phyloP scores from a whole-genome alignment of 2,329 filamentous ascomycete genomes.

The Blastomyces silverae region DNA sequence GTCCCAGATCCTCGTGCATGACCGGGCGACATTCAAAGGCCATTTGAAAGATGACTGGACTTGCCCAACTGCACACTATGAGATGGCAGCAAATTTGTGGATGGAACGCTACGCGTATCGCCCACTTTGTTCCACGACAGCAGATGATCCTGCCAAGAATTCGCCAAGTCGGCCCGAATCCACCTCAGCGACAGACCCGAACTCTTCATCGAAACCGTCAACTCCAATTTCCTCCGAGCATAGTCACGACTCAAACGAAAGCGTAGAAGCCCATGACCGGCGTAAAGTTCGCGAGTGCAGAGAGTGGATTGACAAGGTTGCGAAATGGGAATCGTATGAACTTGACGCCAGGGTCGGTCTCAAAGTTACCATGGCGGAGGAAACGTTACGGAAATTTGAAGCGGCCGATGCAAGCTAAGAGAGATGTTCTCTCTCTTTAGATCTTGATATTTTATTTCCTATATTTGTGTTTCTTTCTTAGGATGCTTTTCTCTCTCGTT shows the following conservation, averaged over 20 bases:
- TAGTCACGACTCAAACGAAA: slow-evolving; percentile 17
- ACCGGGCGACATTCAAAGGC: slow-evolving; percentile 49
- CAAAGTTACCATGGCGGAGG: slow-evolving; percentile 43
- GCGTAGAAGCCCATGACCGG: slow-evolving; percentile 25
- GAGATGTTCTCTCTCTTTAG: not conserved
- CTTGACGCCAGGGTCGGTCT: slow-evolving; percentile 52
- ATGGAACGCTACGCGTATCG: slow-evolving; percentile 48
- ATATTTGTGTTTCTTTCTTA: slow-evolving; percentile 3
- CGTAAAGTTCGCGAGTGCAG: slow-evolving; percentile 48
- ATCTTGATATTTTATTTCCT: slow-evolving; percentile 7
- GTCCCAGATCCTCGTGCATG: slow-evolving; percentile 55
- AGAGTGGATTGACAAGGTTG: slow-evolving; percentile 51
- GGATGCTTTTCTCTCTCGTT: not conserved
- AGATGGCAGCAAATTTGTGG: slow-evolving; percentile 79
- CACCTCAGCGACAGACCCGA: not conserved
- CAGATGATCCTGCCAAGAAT: not conserved
- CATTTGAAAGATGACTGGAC: slow-evolving; percentile 50
- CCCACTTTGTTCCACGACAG: slow-evolving; percentile 10
- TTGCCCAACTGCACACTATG: slow-evolving; percentile 74
- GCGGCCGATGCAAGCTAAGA: slow-evolving; percentile 13
- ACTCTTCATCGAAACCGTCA: not conserved
- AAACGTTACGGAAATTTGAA: slow-evolving; percentile 42
- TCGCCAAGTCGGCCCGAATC: not conserved
- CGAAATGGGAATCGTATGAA: slow-evolving; percentile 56
- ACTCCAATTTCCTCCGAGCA: slow-evolving; percentile 13